A percentile compares a stretch with the other conserved stretches of the same genome.
These are phyloP conservation scores for Trifolium pratense DNA, from an alignment of 306 rosid genomes.

Conservation along the genomic window DNA sequence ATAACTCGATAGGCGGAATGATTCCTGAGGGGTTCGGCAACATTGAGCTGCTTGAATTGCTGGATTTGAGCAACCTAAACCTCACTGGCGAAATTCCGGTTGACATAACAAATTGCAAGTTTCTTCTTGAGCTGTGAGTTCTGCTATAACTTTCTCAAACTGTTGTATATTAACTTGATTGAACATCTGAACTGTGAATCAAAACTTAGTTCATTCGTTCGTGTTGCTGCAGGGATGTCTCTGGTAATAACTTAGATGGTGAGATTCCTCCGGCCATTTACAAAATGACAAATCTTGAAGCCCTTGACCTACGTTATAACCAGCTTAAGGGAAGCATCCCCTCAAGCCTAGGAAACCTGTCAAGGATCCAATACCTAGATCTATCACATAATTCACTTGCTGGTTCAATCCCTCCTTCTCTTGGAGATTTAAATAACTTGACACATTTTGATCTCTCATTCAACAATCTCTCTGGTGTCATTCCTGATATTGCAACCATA, in stretches of 20 bases:
- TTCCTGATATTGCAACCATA: constrained; percentile 59
- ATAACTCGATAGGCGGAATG: constrained; percentile 70
- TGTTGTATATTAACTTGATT: constrained; percentile 37
- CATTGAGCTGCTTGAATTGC: constrained; percentile 79
- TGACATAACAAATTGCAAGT: constrained; percentile 71
- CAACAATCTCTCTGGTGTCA: constrained; percentile 81
- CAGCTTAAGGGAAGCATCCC: constrained; percentile 83
- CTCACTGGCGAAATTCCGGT: constrained; percentile 79
- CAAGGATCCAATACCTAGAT: constrained; percentile 68
- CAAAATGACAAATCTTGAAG: constrained; percentile 75
- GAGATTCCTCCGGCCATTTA: constrained; percentile 70
- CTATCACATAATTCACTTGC: constrained; percentile 77
- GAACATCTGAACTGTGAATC: constrained; percentile 31
- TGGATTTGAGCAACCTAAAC: constrained; percentile 82
- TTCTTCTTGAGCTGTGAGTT: constrained; percentile 96
- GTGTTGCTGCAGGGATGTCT: constrained; percentile 79
- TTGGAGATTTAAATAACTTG: constrained; percentile 63
- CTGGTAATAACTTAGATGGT: constrained; percentile 80
- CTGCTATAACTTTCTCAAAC: constrained; percentile 44
- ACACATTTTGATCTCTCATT: constrained; percentile 73
- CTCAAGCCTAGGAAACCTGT: constrained; percentile 63
- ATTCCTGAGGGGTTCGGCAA: constrained; percentile 70
- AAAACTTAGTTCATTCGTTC: constrained; percentile 41
- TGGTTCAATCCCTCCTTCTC: constrained; percentile 75
- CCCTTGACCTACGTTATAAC: constrained; percentile 79